phyloP scores from a whole-genome alignment of 352 stramenopile genomes.

The Globisporangium irregulare region DNA sequence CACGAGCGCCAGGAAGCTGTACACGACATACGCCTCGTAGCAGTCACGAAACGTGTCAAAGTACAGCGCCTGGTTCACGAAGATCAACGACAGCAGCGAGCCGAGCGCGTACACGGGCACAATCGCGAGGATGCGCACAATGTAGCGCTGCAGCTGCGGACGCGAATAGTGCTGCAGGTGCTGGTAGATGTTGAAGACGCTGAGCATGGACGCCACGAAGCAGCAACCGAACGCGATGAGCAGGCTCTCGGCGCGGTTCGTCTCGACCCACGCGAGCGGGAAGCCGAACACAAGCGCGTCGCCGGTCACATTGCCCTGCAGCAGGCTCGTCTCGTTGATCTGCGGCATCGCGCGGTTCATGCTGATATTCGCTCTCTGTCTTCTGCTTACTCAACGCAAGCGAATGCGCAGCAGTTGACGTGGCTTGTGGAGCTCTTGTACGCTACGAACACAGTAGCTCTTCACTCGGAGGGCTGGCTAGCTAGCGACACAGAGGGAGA shows the following conservation, averaged over 20 bases:
- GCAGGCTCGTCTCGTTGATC: constrained; percentile 67
- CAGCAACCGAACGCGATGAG: constrained; percentile 61
- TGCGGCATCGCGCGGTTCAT: constrained; percentile 14
- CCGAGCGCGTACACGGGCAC: constrained; percentile 85
- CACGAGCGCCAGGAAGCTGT: constrained; percentile 90
- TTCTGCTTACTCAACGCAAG: neutral
- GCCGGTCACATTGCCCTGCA: constrained; percentile 67
- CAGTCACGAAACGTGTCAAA: constrained; percentile 88
- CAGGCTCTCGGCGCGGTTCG: constrained; percentile 45
- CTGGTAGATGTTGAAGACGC: constrained; percentile 83
- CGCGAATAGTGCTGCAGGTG: constrained; percentile 84
- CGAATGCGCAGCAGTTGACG: neutral
- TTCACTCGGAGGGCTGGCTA: neutral
- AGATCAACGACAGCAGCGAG: constrained; percentile 79
- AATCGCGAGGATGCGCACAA: constrained; percentile 86
- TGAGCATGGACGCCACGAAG: constrained; percentile 54
- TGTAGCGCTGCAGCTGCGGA: constrained; percentile 83
- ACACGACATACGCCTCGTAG: constrained; percentile 93
- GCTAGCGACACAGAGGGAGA: neutral
- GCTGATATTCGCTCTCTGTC: neutral
- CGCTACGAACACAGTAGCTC: neutral
- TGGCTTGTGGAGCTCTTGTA: neutral
- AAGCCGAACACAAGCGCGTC: constrained; percentile 55
- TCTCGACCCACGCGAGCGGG: constrained; percentile 72
- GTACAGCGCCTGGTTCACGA: constrained; percentile 78